Percentiles rank a stretch among this genome's conserved stretches.
Evolutionary conservation across 192 early-diverging fungal genomes (phyloP).

Genomic region (Chytriomyces confervae): DNA sequence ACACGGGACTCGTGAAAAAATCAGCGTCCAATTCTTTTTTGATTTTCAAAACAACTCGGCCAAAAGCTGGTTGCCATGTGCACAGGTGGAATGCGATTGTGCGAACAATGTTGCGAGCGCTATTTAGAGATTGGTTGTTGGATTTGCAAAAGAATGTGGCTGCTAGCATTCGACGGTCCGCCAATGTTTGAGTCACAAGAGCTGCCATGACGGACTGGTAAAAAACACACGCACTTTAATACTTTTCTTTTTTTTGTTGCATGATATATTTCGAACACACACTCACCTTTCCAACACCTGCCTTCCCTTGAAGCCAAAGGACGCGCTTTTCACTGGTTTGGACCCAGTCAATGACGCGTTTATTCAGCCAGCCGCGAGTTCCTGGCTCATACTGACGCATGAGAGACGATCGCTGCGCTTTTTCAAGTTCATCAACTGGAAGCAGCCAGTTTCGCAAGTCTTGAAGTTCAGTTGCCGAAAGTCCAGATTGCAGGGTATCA

Average conservation of each 20-base stretch:
- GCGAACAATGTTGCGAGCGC: not conserved
- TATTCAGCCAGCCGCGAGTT: not conserved
- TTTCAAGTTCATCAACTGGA: not conserved
- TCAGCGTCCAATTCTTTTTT: not conserved
- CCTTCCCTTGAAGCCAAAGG: not conserved
- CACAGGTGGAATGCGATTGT: not conserved
- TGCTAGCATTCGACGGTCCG: not conserved
- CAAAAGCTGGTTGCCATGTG: not conserved
- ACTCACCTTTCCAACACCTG: not conserved
- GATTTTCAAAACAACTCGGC: not conserved
- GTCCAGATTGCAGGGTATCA: too few relatives aligned
- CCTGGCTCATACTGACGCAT: not conserved
- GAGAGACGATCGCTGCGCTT: not conserved
- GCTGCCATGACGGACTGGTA: not conserved
- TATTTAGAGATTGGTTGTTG: not conserved
- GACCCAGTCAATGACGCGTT: not conserved
- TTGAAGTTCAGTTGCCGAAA: not conserved
- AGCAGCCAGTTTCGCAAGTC: not conserved
- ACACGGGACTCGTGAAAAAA: not conserved
- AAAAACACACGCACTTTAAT: not conserved
- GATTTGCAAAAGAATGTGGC: not conserved
- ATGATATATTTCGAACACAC: not conserved
- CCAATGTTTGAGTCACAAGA: not conserved
- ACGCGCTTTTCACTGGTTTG: not conserved
- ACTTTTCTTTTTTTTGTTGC: not conserved